Percentiles rank a stretch among this genome's conserved stretches.
phyloP scores from a whole-genome alignment of 805 yeast species.

The Tetrapisispora fleetii region DNA sequence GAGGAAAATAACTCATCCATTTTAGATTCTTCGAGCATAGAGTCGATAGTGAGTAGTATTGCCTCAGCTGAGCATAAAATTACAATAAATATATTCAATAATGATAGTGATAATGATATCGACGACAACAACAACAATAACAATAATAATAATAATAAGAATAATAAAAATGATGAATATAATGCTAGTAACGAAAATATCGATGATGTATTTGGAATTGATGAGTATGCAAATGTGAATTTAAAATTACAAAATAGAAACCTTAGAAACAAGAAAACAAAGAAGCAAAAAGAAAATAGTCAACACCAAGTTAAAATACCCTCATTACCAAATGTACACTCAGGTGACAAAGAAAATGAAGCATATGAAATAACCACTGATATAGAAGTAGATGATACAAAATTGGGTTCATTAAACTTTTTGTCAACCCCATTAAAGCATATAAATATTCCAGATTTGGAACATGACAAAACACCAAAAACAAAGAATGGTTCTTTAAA shows the following conservation, averaged over 20 bases:
- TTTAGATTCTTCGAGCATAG: not conserved
- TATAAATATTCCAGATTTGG: slow-evolving; percentile 22
- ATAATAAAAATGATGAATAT: too few species aligned
- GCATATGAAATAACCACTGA: not conserved
- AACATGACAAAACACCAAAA: slow-evolving; percentile 10
- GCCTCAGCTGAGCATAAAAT: slow-evolving; percentile 23
- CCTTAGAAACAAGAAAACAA: slow-evolving; percentile 6
- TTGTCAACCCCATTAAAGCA: slow-evolving; percentile 22
- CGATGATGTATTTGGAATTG: slow-evolving; percentile 23
- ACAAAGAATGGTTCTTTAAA: slow-evolving; percentile 13
- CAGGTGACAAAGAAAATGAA: not conserved
- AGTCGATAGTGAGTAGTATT: slow-evolving; percentile 16
- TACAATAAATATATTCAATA: slow-evolving; percentile 13
- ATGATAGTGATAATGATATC: slow-evolving; percentile 2
- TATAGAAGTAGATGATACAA: not conserved
- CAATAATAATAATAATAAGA: too few species aligned
- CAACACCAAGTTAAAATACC: not conserved
- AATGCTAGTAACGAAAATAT: slow-evolving; percentile 3
- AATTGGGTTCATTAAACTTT: slow-evolving; percentile 14
- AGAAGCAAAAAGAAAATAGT: not conserved
- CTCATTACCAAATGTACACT: not conserved
- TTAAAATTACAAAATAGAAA: slow-evolving; percentile 23
- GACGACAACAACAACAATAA: not conserved
- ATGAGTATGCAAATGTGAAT: slow-evolving; percentile 26
- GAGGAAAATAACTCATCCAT: not conserved